A percentile compares a stretch with the other conserved stretches of the same genome.
Conservation (phyloP, 805 yeast genomes). For the Debaryomyces hansenii region DNA sequence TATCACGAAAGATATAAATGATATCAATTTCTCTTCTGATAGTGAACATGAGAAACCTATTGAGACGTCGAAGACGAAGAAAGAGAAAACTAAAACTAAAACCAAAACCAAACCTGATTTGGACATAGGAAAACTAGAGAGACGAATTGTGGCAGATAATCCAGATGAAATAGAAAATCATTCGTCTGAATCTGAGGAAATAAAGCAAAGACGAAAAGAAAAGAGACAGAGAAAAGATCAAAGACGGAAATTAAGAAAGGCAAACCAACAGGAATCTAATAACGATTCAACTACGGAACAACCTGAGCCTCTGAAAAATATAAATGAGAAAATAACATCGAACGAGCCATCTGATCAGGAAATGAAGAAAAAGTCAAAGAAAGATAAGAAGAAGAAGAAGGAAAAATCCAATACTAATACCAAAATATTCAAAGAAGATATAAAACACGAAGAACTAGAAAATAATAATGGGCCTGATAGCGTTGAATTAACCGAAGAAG, state of each 20-base stretch:
- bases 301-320: neutral
- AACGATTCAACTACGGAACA: neutral
- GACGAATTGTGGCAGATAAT: neutral
- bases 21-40: constrained; percentile 25
- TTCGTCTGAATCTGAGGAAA: neutral
- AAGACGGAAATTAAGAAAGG: neutral
- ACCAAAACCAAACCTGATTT: neutral
- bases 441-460: neutral
- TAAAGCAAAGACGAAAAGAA: neutral
- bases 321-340: neutral
- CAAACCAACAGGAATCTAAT: neutral
- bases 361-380: constrained; percentile 1
- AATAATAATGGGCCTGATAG: neutral
- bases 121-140: neutral
- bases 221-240: constrained; percentile 1
- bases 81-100: neutral
- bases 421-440: neutral
- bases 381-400: constrained; percentile 3
- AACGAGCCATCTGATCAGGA: neutral
- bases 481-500: neutral
- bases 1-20: constrained; percentile 28
- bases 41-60: constrained; percentile 15
- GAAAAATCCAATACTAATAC: constrained; percentile 1
- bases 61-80: neutral
- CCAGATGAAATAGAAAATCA: neutral